Evolutionary conservation across 371 early-diverging fungal species (phyloP), one percentile per base, ranked within the genome.

Genomic region (Saksenaea oblongispora): DNA sequence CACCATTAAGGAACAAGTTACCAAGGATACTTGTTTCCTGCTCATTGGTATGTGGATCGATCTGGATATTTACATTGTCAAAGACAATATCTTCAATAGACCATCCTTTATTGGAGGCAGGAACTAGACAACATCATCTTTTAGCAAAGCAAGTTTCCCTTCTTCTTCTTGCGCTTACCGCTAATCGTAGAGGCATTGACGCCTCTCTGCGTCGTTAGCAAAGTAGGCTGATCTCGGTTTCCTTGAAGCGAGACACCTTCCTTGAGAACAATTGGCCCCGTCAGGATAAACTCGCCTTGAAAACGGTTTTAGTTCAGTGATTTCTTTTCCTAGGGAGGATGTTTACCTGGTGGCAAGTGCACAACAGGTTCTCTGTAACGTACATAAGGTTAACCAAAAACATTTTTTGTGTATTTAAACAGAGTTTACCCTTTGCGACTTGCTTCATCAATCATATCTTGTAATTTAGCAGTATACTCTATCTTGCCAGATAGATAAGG

Each of bases 1-100:
- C 73, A 24, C 77, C 75, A 28, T 79, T 79, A 2, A 79, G 28
- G 39, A 79, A 79, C 1, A 79, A 7, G 28, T 79, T 79, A 17
- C 72, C 67, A 22, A 66, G 61, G n/a, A 79, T 57, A 28, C 72
- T 67, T 28, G 70, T 51, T 61, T 72, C 72, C 22, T 76, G 66
- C 13, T 65, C 70, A 61, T 74, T 74, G 34, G 27, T 18, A 31
- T 76, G 70, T 5, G 67, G 54, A 0, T 69, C 56, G 0, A 74
- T 51, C 34, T 58, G 53, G 44, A 79, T 70, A 56, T 76, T 74
- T 17, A 79, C 75, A 60, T 79, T 74, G 34, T 79, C 76, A 65
- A 79, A 73, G 5, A 79, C 71, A 56, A 79, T 66, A 17, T 69
- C 66, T 41, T 74, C 67, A 56, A 79, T 76, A 11, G 73, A 65